Conservation (phyloP, 305 asterid species). For the Fraxinus dipetala region DNA sequence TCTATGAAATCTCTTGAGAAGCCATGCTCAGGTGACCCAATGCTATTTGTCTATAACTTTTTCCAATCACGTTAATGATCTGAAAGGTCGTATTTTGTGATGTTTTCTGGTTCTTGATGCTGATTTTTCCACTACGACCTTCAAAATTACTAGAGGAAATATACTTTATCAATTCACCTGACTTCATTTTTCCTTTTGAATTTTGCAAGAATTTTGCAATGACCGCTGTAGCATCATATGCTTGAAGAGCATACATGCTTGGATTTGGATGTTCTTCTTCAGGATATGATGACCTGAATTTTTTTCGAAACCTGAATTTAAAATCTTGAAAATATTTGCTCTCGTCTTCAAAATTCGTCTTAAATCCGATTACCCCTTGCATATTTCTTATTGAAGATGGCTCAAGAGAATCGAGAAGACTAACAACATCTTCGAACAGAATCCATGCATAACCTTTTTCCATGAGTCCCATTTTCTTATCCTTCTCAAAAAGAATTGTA, state of each 20-base stretch:
- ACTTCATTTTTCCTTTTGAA: conserved; percentile 16
- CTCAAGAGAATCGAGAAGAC: conserved; percentile 53
- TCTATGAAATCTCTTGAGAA: conserved; percentile 24
- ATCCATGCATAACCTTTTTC: conserved; percentile 65
- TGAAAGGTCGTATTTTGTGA: conserved; percentile 35
- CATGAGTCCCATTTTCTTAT: conserved; percentile 54
- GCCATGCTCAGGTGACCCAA: conserved; percentile 48
- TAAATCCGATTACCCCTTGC: conserved; percentile 71
- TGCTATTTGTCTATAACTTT: conserved; percentile 55
- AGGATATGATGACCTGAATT: conserved; percentile 35
- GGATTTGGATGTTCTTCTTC: conserved; percentile 46
- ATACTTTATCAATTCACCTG: conserved; percentile 13
- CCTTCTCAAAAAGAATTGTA: conserved; percentile 41
- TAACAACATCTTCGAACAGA: conserved; percentile 43
- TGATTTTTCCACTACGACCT: conserved; percentile 53
- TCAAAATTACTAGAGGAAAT: conserved; percentile 36
- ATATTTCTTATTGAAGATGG: conserved; percentile 32
- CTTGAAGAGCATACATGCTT: conserved; percentile 44
- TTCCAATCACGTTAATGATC: conserved; percentile 57
- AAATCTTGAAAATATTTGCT: conserved; percentile 34
- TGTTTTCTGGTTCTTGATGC: conserved; percentile 47
- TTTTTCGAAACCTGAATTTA: conserved; percentile 34
- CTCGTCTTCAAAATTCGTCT: conserved; percentile 23
- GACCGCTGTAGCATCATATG: conserved; percentile 50
- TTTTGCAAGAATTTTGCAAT: conserved; percentile 31